These are phyloP conservation scores for Pogostemon cablin DNA, from an alignment of 257 asterid genomes.

Conservation along the genomic window DNA sequence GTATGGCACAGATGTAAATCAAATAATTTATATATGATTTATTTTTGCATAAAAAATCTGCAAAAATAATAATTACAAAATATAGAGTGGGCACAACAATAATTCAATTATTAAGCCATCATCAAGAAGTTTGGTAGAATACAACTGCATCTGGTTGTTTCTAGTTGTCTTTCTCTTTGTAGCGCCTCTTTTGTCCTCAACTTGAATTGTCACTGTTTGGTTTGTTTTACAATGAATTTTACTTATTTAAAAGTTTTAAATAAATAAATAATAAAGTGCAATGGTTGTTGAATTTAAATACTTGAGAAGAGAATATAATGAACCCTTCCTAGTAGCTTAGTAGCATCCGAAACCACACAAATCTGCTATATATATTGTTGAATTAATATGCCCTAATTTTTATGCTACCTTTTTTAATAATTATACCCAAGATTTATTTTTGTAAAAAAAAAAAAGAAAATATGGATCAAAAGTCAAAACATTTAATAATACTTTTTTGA, in stretches of 20 bases:
- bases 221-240: neutral
- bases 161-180: constrained; percentile 13
- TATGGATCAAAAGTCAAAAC: neutral
- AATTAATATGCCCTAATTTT: neutral
- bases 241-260: neutral
- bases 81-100: constrained; percentile 19
- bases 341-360: neutral
- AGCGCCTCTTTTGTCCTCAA: constrained; percentile 16
- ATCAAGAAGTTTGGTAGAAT: constrained; percentile 36
- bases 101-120: constrained; percentile 34
- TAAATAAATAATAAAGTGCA: neutral
- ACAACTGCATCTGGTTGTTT: constrained; percentile 31
- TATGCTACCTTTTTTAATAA: neutral
- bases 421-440: neutral
- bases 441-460: neutral
- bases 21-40: neutral
- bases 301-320: neutral
- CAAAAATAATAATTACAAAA: neutral
- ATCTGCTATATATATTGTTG: neutral
- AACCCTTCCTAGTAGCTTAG: neutral
- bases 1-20: neutral
- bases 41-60: neutral
- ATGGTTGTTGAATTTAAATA: neutral
- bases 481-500: neutral
- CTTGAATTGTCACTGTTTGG: neutral